A percentile compares a stretch with the other conserved stretches of the same genome.
Evolutionary conservation across 2,329 filamentous ascomycete species (phyloP).

Genomic region (Sclerotinia nivalis): DNA sequence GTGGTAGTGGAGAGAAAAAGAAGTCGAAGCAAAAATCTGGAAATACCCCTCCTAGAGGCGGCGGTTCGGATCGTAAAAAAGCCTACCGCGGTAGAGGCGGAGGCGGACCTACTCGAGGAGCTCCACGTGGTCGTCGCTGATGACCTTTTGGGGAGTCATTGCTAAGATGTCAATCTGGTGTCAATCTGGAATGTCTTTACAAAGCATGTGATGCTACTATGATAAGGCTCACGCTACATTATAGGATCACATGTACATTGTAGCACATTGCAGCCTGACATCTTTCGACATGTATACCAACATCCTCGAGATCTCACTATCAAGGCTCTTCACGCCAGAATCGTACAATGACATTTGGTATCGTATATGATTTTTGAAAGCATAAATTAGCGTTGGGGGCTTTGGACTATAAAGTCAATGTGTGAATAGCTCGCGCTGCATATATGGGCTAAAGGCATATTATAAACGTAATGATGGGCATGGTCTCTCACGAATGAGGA

Average conservation of each 20-base stretch:
- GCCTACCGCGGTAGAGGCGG: slow-evolving; percentile 4
- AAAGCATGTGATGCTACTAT: background rate
- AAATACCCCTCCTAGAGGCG: slow-evolving; percentile 5
- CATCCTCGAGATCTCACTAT: background rate
- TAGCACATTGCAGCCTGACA: background rate
- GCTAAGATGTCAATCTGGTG: background rate
- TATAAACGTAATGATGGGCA: background rate
- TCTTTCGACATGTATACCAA: background rate
- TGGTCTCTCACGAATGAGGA: background rate
- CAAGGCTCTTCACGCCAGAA: background rate
- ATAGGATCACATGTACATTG: background rate
- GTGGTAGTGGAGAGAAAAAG: slow-evolving; percentile 3
- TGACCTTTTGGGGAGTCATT: background rate
- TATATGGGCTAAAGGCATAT: background rate
- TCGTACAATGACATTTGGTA: background rate
- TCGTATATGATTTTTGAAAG: background rate
- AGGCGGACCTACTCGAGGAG: slow-evolving; percentile 10
- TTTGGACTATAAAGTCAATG: background rate
- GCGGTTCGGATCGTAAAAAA: slow-evolving; percentile 1
- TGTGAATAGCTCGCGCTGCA: background rate
- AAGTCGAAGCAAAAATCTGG: slow-evolving; percentile 7
- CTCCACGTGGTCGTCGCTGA: slow-evolving; percentile 16
- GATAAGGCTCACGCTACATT: background rate
- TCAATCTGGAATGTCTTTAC: background rate
- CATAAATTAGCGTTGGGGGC: background rate